A percentile compares a stretch with the other conserved stretches of the same genome.
Conservation (phyloP, 768 basidiomycete genomes). For the Tephrocybe sp. region DNA sequence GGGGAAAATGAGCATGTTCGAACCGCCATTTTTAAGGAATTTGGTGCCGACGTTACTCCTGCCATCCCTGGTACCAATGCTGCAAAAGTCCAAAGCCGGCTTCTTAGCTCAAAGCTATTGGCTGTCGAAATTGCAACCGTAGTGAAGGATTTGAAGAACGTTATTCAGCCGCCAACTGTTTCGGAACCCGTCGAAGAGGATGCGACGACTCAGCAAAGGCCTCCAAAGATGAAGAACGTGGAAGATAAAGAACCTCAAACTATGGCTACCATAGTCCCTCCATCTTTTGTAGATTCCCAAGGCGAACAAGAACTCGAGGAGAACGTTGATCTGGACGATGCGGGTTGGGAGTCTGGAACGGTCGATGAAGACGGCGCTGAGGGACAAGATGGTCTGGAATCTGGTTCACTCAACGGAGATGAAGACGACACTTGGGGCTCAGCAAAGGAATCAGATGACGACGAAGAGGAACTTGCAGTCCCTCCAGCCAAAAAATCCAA, state of each 20-base stretch:
- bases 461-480: slow-evolving; percentile 33
- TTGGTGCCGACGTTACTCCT: slow-evolving; percentile 34
- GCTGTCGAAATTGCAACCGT: slow-evolving; percentile 55
- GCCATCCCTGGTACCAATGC: slow-evolving; percentile 40
- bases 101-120: slow-evolving; percentile 77
- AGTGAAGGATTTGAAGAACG: slow-evolving; percentile 47
- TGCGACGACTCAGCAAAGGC: slow-evolving; percentile 13
- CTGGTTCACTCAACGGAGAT: slow-evolving; percentile 41
- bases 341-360: slow-evolving; percentile 44
- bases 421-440: slow-evolving; percentile 17
- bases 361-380: slow-evolving; percentile 31
- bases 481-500: slow-evolving; percentile 22
- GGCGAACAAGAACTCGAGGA: slow-evolving; percentile 18
- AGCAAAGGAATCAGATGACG: slow-evolving; percentile 27
- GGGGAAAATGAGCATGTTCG: slow-evolving; percentile 47
- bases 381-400: slow-evolving; percentile 51
- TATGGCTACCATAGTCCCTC: background rate
- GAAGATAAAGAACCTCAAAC: slow-evolving; percentile 13
- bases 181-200: slow-evolving; percentile 15
- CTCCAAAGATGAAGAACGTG: slow-evolving; percentile 21
- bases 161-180: slow-evolving; percentile 33
- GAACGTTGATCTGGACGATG: slow-evolving; percentile 26
- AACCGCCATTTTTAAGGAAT: slow-evolving; percentile 44
- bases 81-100: slow-evolving; percentile 66
- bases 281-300: slow-evolving; percentile 14